phyloP scores from a whole-genome alignment of 176 grass and related monocot species.

The Phoenix roebelenii region DNA sequence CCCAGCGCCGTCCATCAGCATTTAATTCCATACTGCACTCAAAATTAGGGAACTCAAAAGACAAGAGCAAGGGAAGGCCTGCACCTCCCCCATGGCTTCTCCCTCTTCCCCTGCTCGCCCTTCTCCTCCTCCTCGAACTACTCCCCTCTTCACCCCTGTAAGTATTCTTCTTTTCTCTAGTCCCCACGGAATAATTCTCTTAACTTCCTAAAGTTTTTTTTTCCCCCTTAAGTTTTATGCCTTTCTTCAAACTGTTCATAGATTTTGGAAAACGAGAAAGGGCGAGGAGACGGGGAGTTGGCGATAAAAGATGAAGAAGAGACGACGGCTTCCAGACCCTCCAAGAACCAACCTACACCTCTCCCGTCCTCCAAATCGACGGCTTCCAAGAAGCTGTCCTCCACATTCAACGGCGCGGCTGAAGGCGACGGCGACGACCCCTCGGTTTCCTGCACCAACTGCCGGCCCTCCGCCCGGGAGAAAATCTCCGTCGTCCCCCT shows the following conservation, averaged over 20 bases:
- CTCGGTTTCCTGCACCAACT: conserved; percentile 47
- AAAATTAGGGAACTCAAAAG: no score
- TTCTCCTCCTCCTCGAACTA: conserved; percentile 17
- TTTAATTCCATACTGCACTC: conserved; percentile 13
- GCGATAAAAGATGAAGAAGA: conserved; percentile 7
- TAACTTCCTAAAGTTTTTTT: neutral
- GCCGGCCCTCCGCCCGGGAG: conserved; percentile 24
- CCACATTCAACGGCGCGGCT: no score
- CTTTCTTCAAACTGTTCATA: conserved; percentile 14
- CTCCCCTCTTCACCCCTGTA: neutral
- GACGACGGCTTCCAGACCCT: conserved; percentile 9
- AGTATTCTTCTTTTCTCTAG: neutral
- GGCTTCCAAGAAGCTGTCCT: neutral
- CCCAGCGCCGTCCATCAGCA: no score
- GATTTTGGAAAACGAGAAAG: conserved; percentile 25
- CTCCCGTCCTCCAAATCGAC: conserved; percentile 15
- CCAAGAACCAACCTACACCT: conserved; percentile 47
- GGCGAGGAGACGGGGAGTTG: neutral
- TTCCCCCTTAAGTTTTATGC: neutral
- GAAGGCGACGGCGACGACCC: conserved; percentile 23
- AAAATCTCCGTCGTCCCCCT: conserved; percentile 11
- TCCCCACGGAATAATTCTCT: neutral
- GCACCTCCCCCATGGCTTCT: neutral
- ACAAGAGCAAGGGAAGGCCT: neutral
- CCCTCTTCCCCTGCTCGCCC: conserved; percentile 6